Conservation (phyloP, 345 rosid genomes). For the Triadica sebifera region DNA sequence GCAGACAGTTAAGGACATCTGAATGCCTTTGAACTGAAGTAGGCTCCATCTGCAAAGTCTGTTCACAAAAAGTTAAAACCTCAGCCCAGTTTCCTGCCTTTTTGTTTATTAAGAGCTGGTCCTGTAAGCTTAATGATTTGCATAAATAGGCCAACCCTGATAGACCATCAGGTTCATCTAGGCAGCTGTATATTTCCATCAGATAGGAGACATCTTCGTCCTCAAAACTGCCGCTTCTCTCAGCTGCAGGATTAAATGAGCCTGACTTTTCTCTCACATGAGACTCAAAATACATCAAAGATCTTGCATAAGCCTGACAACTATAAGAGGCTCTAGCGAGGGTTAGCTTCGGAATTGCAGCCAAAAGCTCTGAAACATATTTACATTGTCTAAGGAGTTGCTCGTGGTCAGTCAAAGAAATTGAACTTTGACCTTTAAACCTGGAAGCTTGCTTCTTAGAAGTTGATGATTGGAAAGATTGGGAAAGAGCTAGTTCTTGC, state of each 20-base stretch:
- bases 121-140: constrained; percentile 77
- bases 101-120: constrained; percentile 77
- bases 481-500: constrained; percentile 81
- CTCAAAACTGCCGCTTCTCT: constrained; percentile 79
- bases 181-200: constrained; percentile 89
- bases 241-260: constrained; percentile 91
- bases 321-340: constrained; percentile 89
- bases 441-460: constrained; percentile 62
- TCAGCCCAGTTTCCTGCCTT: constrained; percentile 97
- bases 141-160: constrained; percentile 89
- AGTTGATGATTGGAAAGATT: constrained; percentile 49
- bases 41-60: constrained; percentile 96
- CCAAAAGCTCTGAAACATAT: constrained; percentile 83
- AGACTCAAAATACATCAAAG: constrained; percentile 96
- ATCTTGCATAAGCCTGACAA: constrained; percentile 93
- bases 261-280: constrained; percentile 82
- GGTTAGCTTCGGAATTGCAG: constrained; percentile 78
- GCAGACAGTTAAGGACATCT: constrained; percentile 85
- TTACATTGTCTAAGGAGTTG: constrained; percentile 78
- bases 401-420: constrained; percentile 51
- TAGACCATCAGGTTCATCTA: constrained; percentile 94
- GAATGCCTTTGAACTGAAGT: constrained; percentile 87
- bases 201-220: constrained; percentile 87
- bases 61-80: constrained; percentile 90
- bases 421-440: constrained; percentile 51